These are phyloP conservation scores for Perkinsus marinus DNA, from an alignment of 169 alveolate species.

Conservation along the genomic window DNA sequence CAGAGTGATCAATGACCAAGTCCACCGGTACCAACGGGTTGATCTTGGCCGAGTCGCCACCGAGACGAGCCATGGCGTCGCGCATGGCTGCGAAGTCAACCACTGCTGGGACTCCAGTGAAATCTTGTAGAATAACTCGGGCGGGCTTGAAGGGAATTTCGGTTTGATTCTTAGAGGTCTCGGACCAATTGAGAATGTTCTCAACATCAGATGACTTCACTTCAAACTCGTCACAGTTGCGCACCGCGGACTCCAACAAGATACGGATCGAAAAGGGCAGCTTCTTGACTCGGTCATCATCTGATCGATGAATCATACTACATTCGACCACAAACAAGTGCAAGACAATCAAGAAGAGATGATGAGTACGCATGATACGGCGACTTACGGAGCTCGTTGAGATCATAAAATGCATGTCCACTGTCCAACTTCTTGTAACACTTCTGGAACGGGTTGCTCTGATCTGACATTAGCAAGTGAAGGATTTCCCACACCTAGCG, in stretches of 20 bases:
- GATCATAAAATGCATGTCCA: not conserved
- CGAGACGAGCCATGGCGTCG: constrained; percentile 77
- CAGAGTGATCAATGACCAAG: constrained; percentile 88
- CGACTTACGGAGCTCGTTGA: not conserved
- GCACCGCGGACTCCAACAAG: constrained; percentile 81
- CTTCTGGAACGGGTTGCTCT: not conserved
- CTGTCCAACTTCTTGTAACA: not conserved
- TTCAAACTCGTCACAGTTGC: constrained; percentile 79
- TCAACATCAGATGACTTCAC: constrained; percentile 76
- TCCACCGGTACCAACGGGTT: constrained; percentile 91
- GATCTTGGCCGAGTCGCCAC: constrained; percentile 74
- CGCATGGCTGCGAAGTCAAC: constrained; percentile 96
- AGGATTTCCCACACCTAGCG: too few species aligned
- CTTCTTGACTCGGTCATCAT: not conserved
- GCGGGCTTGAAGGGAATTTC: constrained; percentile 88
- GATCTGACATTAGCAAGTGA: too few species aligned
- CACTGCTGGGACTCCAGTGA: constrained; percentile 88
- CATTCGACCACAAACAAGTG: not conserved
- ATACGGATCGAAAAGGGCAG: constrained; percentile 38
- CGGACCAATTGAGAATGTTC: constrained; percentile 78
- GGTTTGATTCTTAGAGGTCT: not conserved
- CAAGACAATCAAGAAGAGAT: not conserved
- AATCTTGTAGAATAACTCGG: constrained; percentile 55
- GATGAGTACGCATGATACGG: not conserved
- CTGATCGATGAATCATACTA: not conserved